Conservation (phyloP, 345 rosid genomes). For the Capsella bursapastoris region DNA sequence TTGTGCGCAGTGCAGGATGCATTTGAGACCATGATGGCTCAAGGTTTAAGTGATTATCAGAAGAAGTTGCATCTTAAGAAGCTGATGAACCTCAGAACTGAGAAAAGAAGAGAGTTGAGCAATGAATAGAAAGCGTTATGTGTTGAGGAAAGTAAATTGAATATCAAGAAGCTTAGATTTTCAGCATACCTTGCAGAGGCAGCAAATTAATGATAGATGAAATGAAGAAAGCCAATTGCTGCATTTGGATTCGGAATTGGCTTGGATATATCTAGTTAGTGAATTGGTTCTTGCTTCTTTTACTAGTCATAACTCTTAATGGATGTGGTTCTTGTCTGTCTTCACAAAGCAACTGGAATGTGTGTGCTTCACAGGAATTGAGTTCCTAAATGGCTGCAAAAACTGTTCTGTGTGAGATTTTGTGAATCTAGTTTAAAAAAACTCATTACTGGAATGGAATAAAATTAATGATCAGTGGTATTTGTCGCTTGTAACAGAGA, state of each 20-base stretch:
- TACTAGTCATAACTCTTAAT: background rate
- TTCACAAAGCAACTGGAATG: background rate
- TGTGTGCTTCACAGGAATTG: background rate
- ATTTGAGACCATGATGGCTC: conserved; percentile 24
- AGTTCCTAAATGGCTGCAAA: background rate
- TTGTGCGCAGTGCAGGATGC: conserved; percentile 20
- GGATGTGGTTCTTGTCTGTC: background rate
- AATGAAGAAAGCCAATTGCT: conserved; percentile 2
- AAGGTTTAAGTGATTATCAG: conserved; percentile 30
- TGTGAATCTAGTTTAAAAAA: background rate
- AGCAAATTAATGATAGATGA: background rate
- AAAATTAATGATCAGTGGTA: background rate
- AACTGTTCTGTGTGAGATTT: background rate
- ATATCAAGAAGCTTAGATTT: conserved; percentile 28
- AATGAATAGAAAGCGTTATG: conserved; percentile 27
- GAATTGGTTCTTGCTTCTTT: background rate
- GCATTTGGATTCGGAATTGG: background rate
- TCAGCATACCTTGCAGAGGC: conserved; percentile 35
- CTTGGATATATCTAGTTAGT: background rate
- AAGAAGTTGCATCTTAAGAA: conserved; percentile 23
- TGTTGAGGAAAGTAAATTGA: conserved; percentile 1
- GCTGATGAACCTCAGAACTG: conserved; percentile 22
- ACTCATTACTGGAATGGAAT: background rate
- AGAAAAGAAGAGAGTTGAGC: conserved; percentile 29
- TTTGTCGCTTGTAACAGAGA: background rate